Percentiles rank a stretch among this genome's conserved stretches.
phyloP scores from a whole-genome alignment of 805 yeast genomes.

The Teunomyces funiuensis region DNA sequence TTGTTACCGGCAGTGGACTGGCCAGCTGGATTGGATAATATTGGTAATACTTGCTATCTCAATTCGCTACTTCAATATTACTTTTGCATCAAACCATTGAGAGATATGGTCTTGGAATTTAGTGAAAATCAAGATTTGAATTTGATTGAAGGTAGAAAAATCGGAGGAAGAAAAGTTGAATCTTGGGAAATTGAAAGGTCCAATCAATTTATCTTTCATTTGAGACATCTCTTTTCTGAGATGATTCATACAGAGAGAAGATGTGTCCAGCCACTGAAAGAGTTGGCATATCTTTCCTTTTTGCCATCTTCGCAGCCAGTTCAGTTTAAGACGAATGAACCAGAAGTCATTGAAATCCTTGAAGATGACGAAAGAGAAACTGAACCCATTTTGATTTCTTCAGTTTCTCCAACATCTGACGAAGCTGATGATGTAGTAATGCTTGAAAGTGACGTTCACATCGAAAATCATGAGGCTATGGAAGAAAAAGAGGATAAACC shows the following conservation, averaged over 20 bases:
- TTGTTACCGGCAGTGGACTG: constrained; percentile 62
- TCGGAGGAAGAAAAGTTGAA: constrained; percentile 87
- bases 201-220: constrained; percentile 72
- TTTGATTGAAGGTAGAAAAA: constrained; percentile 47
- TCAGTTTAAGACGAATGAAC: constrained; percentile 43
- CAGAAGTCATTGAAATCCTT: constrained; percentile 10
- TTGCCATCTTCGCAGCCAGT: constrained; percentile 69
- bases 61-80: constrained; percentile 89
- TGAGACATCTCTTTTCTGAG: constrained; percentile 65
- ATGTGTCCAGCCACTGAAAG: constrained; percentile 78
- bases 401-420: constrained; percentile 1
- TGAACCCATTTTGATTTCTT: not conserved
- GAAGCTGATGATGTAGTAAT: constrained; percentile 8
- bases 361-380: constrained; percentile 8
- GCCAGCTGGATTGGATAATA: constrained; percentile 92
- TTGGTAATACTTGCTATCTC: constrained; percentile 93
- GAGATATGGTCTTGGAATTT: constrained; percentile 63
- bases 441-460: constrained; percentile 7
- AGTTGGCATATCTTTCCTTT: constrained; percentile 85
- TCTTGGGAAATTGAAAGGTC: constrained; percentile 77
- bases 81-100: constrained; percentile 78
- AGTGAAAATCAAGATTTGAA: constrained; percentile 28
- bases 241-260: constrained; percentile 63
- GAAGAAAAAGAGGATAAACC: not conserved
- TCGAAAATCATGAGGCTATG: not conserved